Percentiles rank a stretch among this genome's conserved stretches.
Evolutionary conservation across 345 rosid species (phyloP).

Genomic region (Mangifera indica): DNA sequence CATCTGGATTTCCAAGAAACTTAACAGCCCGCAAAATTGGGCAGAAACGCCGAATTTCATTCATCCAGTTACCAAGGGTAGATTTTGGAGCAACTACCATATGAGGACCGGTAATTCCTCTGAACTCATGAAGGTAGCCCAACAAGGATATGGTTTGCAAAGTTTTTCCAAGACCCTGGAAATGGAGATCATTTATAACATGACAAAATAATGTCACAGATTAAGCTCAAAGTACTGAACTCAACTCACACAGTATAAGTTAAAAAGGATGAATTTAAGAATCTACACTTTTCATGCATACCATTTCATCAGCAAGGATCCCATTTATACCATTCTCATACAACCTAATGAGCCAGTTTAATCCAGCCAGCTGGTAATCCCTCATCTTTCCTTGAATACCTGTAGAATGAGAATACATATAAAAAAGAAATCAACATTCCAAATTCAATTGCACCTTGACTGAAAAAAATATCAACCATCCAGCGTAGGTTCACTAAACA

Average conservation of each 20-base stretch:
- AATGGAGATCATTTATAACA: not conserved
- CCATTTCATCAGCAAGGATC: constrained; percentile 98
- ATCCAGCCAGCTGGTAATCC: constrained; percentile 96
- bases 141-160: constrained; percentile 90
- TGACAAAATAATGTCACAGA: not conserved
- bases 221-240: not conserved
- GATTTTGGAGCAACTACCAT: constrained; percentile 99
- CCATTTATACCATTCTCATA: constrained; percentile 98
- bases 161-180: constrained; percentile 96
- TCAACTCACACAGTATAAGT: not conserved
- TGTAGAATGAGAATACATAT: constrained; percentile 21
- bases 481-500: not conserved
- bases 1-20: constrained; percentile 98
- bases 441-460: not conserved
- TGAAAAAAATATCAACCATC: not conserved
- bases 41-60: constrained; percentile 94
- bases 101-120: constrained; percentile 98
- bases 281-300: constrained; percentile 22
- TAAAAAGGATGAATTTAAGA: constrained; percentile 7
- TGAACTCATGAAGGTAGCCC: constrained; percentile 93
- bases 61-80: constrained; percentile 99
- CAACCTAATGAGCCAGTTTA: constrained; percentile 93
- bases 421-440: not conserved
- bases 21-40: constrained; percentile 88
- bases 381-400: constrained; percentile 98